Percentiles rank a stretch among this genome's conserved stretches.
Conservation (phyloP, 1,284 basidiomycete genomes). For the Microbotryum saponariae region DNA sequence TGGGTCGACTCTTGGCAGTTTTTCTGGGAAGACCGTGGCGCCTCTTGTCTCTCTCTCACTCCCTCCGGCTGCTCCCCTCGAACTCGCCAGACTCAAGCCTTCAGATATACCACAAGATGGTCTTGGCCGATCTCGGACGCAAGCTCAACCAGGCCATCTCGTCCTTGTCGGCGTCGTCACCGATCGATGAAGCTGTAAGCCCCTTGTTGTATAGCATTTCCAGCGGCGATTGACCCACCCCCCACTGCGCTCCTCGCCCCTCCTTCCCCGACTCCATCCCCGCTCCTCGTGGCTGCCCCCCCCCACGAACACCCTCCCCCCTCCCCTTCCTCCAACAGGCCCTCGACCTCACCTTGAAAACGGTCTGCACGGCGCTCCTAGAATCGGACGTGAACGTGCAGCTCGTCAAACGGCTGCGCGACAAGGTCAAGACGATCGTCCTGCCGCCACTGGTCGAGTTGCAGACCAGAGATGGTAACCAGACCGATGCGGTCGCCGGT, state of each 20-base stretch:
- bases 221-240: not conserved
- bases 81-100: not conserved
- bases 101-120: conserved; percentile 52
- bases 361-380: conserved; percentile 85
- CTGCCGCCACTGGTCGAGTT: conserved; percentile 62
- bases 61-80: not conserved
- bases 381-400: conserved; percentile 99
- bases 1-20: too few relatives aligned
- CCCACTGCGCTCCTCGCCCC: not conserved
- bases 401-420: conserved; percentile 76
- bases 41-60: too few relatives aligned
- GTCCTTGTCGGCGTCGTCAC: conserved; percentile 73
- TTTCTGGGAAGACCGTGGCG: too few relatives aligned
- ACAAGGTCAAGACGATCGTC: conserved; percentile 82
- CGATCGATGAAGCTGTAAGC: conserved; percentile 78
- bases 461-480: conserved; percentile 53
- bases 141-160: conserved; percentile 89
- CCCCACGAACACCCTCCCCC: conserved; percentile 19
- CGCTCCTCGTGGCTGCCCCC: not conserved
- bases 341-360: conserved; percentile 87
- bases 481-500: conserved; percentile 51
- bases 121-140: conserved; percentile 88
- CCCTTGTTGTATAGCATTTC: conserved; percentile 17
- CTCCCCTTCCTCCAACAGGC: conserved; percentile 51
- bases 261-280: conserved; percentile 4